Evolutionary conservation across 352 stramenopile genomes (phyloP), one percentile per base, ranked within the genome.

Genomic region (Phytophthora sp.): DNA sequence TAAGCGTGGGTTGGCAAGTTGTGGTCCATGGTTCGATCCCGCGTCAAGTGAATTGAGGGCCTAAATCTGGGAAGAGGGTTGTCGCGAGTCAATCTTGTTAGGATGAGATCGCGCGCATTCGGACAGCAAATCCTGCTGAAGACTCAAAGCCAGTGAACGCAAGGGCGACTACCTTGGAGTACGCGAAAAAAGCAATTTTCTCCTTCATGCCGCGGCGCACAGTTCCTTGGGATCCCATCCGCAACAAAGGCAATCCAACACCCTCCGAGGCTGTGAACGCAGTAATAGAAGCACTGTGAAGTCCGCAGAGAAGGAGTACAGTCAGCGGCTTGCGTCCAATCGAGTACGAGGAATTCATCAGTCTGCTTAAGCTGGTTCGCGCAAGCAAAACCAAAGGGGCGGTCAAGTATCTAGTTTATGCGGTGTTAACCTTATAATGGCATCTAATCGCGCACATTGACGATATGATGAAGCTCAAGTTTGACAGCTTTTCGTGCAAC

Each of bases 381-480:
- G n/a, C n/a, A n/a, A n/a, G 16, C 15, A 35, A 7, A 3, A 41
- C 23, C 18, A 42, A 42, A 9, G 24, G n/a, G 9, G 1, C 9
- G 13, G 41, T 9, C 27, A 41, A 7, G n/a, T n/a, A 41, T 11
- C 1, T 55, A 2, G 29, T 55, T 6, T 5, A 18, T 23, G 8
- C 7, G 16, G 46, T 55, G 12, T 29, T 55, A 4, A 55, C 46
- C 3, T 18, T 55, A 1, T 46, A 70, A 18, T 70, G 54, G 38
- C 46, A 65, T 36, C 9, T 65, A 2, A 42, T 55, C 0, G 21
- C 63, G 5, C 20, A 18, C 1, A 65, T 61, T 5, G 41, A 62
- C 16, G 42, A 62, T 21, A 62, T 70, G 63, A 65, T 70, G 47
- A 60, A 70, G 9, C 18, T 70, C 0, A 24, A 56, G n/a, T 70